phyloP scores from a whole-genome alignment of 768 basidiomycete species.

The Pleurotus djamor region DNA sequence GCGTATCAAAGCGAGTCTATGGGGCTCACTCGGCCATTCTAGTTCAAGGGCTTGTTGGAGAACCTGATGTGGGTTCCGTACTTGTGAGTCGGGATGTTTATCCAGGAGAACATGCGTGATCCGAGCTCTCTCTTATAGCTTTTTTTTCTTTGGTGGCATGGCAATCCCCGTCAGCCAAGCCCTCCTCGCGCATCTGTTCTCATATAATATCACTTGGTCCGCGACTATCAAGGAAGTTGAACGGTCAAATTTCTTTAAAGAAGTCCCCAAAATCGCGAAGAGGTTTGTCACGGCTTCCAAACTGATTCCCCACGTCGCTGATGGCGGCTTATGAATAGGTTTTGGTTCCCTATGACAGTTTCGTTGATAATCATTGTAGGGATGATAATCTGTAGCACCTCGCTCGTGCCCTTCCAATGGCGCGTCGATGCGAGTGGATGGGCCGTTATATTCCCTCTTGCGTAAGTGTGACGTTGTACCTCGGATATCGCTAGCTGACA shows the following conservation, averaged over 20 bases:
- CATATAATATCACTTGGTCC: conserved; percentile 55
- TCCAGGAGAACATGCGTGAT: neutral
- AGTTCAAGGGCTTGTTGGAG: conserved; percentile 49
- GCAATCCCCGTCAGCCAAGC: conserved; percentile 69
- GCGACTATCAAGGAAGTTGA: conserved; percentile 81
- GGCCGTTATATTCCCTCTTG: conserved; percentile 77
- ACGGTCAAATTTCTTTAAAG: conserved; percentile 86
- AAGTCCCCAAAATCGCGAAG: conserved; percentile 80
- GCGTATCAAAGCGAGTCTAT: neutral
- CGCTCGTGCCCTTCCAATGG: conserved; percentile 57
- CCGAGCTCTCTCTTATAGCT: conserved; percentile 34
- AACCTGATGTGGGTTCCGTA: conserved; percentile 72
- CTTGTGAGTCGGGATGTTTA: conserved; percentile 50
- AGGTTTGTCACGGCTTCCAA: conserved; percentile 44
- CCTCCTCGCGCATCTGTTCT: conserved; percentile 63
- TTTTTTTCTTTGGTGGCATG: conserved; percentile 79
- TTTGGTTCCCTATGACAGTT: conserved; percentile 58
- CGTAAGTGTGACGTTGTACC: conserved; percentile 34
- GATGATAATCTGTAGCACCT: conserved; percentile 52
- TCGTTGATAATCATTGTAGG: conserved; percentile 53
- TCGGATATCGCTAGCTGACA: no score
- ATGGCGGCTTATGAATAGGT: conserved; percentile 33
- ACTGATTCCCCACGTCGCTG: conserved; percentile 22
- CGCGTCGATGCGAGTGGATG: conserved; percentile 51
- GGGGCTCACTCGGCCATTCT: conserved; percentile 19